phyloP scores from a whole-genome alignment of 768 basidiomycete genomes.

The Rhodotorula paludigena region DNA sequence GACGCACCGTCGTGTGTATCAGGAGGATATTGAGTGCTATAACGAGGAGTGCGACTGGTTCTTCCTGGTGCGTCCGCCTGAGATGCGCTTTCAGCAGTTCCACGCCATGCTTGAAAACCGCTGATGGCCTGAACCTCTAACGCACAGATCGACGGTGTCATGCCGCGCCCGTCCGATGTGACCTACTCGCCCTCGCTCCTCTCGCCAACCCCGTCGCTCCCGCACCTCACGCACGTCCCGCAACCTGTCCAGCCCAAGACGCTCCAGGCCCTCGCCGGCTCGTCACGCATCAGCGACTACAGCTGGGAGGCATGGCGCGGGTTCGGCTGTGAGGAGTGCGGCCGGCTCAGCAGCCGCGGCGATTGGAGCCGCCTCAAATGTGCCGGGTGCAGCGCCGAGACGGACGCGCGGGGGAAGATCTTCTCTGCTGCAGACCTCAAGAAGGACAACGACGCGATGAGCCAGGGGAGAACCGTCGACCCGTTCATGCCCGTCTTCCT shows the following conservation, averaged over 20 bases:
- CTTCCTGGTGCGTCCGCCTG: constrained; percentile 28
- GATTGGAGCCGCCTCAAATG: constrained; percentile 17
- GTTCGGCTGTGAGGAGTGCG: constrained; percentile 23
- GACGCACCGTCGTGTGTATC: constrained; percentile 3
- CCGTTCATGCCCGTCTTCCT: not conserved
- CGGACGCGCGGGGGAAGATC: not conserved
- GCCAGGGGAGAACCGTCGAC: too few species aligned
- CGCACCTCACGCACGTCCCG: constrained; percentile 5
- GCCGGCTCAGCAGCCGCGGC: constrained; percentile 13
- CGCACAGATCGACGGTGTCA: constrained; percentile 11
- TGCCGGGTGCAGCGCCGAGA: constrained; percentile 14
- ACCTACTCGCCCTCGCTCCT: constrained; percentile 14
- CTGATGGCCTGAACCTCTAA: not conserved
- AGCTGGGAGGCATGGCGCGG: constrained; percentile 11
- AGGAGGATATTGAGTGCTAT: constrained; percentile 21
- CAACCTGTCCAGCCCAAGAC: constrained; percentile 6
- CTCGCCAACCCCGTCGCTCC: not conserved
- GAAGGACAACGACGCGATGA: not conserved
- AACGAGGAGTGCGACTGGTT: constrained; percentile 26
- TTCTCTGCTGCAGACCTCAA: not conserved
- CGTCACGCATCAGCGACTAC: constrained; percentile 8
- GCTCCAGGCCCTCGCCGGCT: constrained; percentile 10
- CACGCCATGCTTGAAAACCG: accelerated
- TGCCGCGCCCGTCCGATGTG: not conserved
- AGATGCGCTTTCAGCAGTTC: not conserved